Evolutionary conservation across 176 grass and related monocot genomes (phyloP), one percentile per base, ranked within the genome.

Genomic region (Raddia guianensis): DNA sequence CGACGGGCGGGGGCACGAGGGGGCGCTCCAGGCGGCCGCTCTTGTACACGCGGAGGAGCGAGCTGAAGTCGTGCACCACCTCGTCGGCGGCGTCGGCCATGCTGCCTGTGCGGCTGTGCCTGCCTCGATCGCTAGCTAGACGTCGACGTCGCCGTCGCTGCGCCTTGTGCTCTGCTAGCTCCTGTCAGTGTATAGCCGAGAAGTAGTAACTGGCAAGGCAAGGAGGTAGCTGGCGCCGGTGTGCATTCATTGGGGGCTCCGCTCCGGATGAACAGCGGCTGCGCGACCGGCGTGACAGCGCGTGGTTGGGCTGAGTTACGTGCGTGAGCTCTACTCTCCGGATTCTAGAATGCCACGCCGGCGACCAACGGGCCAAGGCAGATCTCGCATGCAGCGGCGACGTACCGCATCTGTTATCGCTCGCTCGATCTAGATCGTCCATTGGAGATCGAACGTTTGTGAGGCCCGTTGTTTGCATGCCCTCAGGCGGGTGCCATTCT

Each of bases 21-120:
- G 77, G 83, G 5, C 82, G 82, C 77, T 85, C 87, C n/a, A 85
- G 7, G 72, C 87, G 82, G 82, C 87, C 87, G 82, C 72, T 89
- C 82, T 85, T 85, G 82, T 85, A 85, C 54, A 71, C 44, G 3
- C 82, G 77, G 37, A 89, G 72, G 35, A 87, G 47, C 47, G 84
- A 52, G 62, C 73, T 79, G 66, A 77, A 82, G 19, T 87, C 85
- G 47, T 68, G 79, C 40, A 70, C 73, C 9, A 87, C 73, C 72
- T 82, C 85, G 57, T 82, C 74, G 65, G 64, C 73, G 66, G 12
- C 12, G 12, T 80, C n/a, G 12, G 74, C 74, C 74, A 76, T 76
- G 74, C 43, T 76, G 52, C 52, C 52, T 16, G 27, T 27, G 27
- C 37, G 52, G 14, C 52, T 16, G 27, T 27, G 27, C 37, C 37